Base-by-base conservation (phyloP, 2,329 filamentous ascomycete species). In the Colletotrichum tanaceti region DNA sequence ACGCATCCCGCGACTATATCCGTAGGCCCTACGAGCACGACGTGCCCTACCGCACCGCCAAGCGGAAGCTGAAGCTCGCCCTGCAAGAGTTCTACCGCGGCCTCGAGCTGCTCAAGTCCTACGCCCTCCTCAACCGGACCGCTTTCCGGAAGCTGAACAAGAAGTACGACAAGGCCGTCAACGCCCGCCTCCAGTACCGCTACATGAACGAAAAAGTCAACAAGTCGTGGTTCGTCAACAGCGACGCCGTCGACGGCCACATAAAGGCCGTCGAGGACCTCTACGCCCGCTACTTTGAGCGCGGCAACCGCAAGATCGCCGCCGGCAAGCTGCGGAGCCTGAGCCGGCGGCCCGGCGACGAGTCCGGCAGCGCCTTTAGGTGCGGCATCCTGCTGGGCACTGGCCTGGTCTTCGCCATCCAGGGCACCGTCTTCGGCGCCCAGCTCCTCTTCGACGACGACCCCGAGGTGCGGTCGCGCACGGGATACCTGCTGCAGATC, bases 71-170 rank as follows among this genome's bases (percentile, higher is more conserved):
- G 64, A 98, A 98, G 79, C 82, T 93, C 55, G 96, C 96, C 0
- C 80, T 98, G 58, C 92, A 97, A 74, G 96, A 98, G 77, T 97
- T 94, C 77, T 98, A 99, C 77, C 91, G 95, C 22, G 91, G 93
- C 0, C 85, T 99, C 16, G 96, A 99, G 77, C 83, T 98, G 53
- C 85, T 99, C 68, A 98, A 98, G 80, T 92, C 93, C 0, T 99
- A 97, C 74, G 91, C 94, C 1, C 82, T 97, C 24, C 84, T 98
- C 16, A 99, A 99, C 78, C 88, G 93, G 57, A 97, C 93, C 0
- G 96, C 94, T 0, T 98, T 98, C 76, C 90, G 94, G 39, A 99
- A 99, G 79, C 93, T 99, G 76, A 98, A 97, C 81, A 99, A 99
- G 79, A 99, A 99, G 80, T 98, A 97, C 77, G 94, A 98, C 84